phyloP scores from a whole-genome alignment of 202 grass and related monocot species.

The Miscanthus sacchariflorus region DNA sequence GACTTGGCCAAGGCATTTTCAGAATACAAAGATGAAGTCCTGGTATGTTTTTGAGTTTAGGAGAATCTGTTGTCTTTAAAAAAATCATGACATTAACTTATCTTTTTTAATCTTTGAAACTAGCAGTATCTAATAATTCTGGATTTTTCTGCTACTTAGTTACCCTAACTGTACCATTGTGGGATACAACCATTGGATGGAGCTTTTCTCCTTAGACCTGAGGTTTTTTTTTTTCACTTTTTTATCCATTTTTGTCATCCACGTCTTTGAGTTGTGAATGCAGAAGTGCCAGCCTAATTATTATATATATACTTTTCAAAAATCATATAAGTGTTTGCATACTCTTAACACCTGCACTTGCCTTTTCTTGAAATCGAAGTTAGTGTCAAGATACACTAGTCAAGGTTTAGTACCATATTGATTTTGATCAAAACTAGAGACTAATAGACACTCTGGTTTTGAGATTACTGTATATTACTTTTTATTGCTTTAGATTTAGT shows the following conservation, averaged over 20 bases:
- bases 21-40: constrained; percentile 94
- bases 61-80: background rate
- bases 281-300: too few relatives aligned
- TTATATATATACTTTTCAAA: background rate
- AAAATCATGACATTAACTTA: background rate
- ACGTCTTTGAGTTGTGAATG: too few relatives aligned
- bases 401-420: too few relatives aligned
- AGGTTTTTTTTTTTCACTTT: too few relatives aligned
- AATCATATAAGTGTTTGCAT: background rate
- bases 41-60: constrained; percentile 58
- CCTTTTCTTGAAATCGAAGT: too few relatives aligned
- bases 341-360: too few relatives aligned
- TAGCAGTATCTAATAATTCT: constrained; percentile 16
- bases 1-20: constrained; percentile 84
- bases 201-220: background rate
- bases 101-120: background rate
- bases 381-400: too few relatives aligned
- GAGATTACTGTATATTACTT: too few relatives aligned
- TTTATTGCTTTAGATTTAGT: too few relatives aligned
- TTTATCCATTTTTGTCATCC: too few relatives aligned
- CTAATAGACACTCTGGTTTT: too few relatives aligned
- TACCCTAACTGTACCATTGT: background rate
- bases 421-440: too few relatives aligned
- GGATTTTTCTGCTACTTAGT: background rate
- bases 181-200: constrained; percentile 25